Base-by-base conservation (phyloP, 208 protist species). In the Tetramitus jugosus region DNA sequence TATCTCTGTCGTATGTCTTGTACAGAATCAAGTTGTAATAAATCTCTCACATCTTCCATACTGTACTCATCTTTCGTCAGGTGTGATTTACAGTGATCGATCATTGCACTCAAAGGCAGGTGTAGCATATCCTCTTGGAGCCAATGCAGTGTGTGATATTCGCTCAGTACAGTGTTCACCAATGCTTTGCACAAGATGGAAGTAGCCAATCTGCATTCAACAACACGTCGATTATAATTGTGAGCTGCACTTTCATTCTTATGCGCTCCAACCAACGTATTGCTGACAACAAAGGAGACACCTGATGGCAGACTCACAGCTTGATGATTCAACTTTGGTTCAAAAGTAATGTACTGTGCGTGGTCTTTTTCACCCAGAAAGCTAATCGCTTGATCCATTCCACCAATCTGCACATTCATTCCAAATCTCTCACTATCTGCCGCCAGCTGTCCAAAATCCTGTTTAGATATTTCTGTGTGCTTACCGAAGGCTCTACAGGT, bases 331-430 rank as follows among this genome's bases (percentile, higher is more conserved):
- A 86, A 29, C 2, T 23, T n/a, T 53, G 84, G 84, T 56, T 84
- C 45, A 29, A 86, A 86, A 37, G 83, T 67, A 45, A 86, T 86
- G 13, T 69, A 60, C 17, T 81, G 81, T 26, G 84, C 84, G n/a
- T 42, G 60, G 31, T 62, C 78, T 33, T 69, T 29, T 37, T 85
- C 56, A 14, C 46, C 82, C 0, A 86, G n/a, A 43, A 82, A 82
- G 0, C 76, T 82, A 35, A 85, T 86, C 13, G 82, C 83, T 79
- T 86, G 84, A 42, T 86, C 84, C 84, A 86, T 86, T 14, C 84
- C 84, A 31, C 84, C 84, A 68, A 56, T 60, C 42, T 86, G 76
- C 45, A 86, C 65, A 33, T 82, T 82, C 6, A 62, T 33, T 33
- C 83, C 72, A 56, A 62, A 86, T 39, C 72, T 61, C 40, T 86